These are phyloP conservation scores for Colletotrichum trifolii DNA, from an alignment of 2,329 filamentous ascomycete genomes.

Conservation along the genomic window DNA sequence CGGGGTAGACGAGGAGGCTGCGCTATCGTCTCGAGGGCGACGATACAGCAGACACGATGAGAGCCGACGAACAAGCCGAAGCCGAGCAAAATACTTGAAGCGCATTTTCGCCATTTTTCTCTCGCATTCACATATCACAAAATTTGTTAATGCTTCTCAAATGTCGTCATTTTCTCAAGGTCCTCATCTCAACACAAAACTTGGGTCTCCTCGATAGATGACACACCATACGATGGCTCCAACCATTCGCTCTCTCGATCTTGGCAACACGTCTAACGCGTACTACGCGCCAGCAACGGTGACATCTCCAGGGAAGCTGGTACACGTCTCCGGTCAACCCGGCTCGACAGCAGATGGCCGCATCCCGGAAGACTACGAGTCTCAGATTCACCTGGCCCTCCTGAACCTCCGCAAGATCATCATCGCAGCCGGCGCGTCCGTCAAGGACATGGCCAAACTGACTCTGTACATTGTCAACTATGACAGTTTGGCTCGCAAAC, in stretches of 20 bases:
- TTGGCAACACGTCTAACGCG: conserved; percentile 33
- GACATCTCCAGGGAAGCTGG: conserved; percentile 30
- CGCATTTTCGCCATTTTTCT: not conserved
- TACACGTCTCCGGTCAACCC: conserved; percentile 50
- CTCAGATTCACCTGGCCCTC: conserved; percentile 53
- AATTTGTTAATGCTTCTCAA: not conserved
- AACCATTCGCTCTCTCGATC: conserved; percentile 30
- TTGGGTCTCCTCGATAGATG: too few species aligned
- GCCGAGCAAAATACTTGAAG: not conserved
- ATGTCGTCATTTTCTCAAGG: not conserved
- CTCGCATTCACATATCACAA: not conserved
- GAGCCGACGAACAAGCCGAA: not conserved
- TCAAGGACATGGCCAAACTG: conserved; percentile 53
- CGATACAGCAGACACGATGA: too few species aligned
- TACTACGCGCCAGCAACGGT: conserved; percentile 41
- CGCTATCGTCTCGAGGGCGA: too few species aligned
- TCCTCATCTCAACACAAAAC: not conserved
- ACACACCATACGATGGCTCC: not conserved
- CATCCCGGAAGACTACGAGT: conserved; percentile 51
- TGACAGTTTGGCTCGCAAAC: conserved; percentile 48
- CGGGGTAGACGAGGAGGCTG: not conserved
- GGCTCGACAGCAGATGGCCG: conserved; percentile 46
- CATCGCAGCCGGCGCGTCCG: conserved; percentile 47
- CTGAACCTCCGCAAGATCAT: conserved; percentile 51
- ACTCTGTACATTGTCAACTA: conserved; percentile 58